phyloP scores from a whole-genome alignment of 2,329 filamentous ascomycete species.

The Aspergillus novofumigatus region DNA sequence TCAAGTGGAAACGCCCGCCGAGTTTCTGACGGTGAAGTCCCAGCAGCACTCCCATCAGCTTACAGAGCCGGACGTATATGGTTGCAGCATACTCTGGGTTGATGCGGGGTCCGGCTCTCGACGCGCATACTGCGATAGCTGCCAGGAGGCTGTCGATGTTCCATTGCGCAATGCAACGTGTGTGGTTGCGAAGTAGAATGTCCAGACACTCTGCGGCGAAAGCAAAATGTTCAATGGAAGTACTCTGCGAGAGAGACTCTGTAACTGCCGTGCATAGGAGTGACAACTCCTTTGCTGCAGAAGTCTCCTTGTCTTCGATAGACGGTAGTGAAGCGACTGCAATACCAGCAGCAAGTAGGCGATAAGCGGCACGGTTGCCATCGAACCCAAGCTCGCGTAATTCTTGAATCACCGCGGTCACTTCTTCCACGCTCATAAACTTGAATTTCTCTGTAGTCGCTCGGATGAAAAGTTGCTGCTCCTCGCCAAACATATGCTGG shows the following conservation, averaged over 20 bases:
- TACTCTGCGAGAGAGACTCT: constrained; percentile 25
- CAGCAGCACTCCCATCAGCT: constrained; percentile 50
- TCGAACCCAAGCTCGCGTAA: constrained; percentile 27
- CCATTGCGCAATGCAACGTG: constrained; percentile 41
- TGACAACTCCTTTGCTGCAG: constrained; percentile 32
- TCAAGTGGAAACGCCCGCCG: constrained; percentile 57
- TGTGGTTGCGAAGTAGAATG: constrained; percentile 37
- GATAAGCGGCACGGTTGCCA: constrained; percentile 27
- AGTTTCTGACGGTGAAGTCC: constrained; percentile 56
- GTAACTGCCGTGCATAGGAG: constrained; percentile 33
- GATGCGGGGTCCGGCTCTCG: constrained; percentile 32
- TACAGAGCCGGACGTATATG: constrained; percentile 53
- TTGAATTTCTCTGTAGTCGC: constrained; percentile 33
- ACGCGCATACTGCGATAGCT: constrained; percentile 33
- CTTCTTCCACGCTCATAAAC: constrained; percentile 26
- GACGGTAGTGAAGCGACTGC: constrained; percentile 30
- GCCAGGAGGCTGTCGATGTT: constrained; percentile 43
- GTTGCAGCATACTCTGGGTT: constrained; percentile 30
- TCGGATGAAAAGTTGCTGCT: constrained; percentile 36
- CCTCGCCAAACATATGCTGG: constrained; percentile 33
- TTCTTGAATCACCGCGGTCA: constrained; percentile 29
- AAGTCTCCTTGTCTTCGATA: constrained; percentile 37
- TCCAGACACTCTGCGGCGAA: constrained; percentile 39
- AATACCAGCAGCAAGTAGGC: constrained; percentile 34
- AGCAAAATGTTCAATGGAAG: constrained; percentile 37